Conservation (phyloP, 345 rosid species). For the Heritiera littoralis region DNA sequence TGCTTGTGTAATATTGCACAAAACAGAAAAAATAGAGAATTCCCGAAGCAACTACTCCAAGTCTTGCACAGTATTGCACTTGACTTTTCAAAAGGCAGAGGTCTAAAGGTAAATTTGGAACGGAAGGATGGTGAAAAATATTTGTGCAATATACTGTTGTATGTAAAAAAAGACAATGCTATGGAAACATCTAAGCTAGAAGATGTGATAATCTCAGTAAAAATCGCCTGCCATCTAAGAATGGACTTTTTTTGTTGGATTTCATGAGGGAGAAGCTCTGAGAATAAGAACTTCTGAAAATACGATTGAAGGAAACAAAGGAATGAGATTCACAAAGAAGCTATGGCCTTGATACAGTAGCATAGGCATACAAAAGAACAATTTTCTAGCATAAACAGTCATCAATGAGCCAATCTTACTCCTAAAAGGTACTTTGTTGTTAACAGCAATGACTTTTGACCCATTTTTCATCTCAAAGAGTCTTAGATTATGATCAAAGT, state of each 20-base stretch:
- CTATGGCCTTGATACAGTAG: neutral
- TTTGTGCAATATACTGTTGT: neutral
- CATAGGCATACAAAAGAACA: neutral
- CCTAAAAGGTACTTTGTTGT: neutral
- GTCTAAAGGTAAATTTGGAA: neutral
- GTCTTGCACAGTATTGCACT: neutral
- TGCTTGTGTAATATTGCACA: neutral
- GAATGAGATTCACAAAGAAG: neutral
- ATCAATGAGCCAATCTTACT: neutral
- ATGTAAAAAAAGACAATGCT: neutral
- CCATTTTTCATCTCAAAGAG: conserved; percentile 2
- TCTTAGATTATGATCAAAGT: neutral
- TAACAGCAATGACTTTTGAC: conserved; percentile 13
- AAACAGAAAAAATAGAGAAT: neutral
- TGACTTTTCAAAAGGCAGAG: neutral
- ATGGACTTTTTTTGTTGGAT: neutral
- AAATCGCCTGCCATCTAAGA: neutral
- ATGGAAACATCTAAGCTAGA: neutral
- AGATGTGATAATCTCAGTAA: neutral
- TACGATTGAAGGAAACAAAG: neutral
- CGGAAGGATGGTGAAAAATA: neutral
- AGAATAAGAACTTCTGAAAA: neutral
- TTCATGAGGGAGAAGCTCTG: neutral
- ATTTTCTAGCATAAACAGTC: conserved; percentile 9
- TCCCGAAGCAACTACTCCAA: neutral